These are phyloP conservation scores for Colletotrichum sp. DNA, from an alignment of 2,329 filamentous ascomycete genomes.

Conservation along the genomic window DNA sequence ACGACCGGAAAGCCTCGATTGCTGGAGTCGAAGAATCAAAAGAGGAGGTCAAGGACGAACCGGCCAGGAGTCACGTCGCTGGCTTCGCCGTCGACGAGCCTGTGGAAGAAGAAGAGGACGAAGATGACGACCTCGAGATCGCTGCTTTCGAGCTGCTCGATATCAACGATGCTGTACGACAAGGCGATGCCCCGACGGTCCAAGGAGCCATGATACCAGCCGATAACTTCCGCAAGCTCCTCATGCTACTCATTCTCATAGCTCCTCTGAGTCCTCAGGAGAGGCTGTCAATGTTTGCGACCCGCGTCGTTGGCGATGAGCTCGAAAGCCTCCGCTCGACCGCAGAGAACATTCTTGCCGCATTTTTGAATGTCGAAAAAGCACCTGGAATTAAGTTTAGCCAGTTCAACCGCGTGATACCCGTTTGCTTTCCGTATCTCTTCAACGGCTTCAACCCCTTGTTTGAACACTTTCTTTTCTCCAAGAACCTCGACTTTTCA, in stretches of 20 bases:
- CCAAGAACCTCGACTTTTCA: slow-evolving; percentile 71
- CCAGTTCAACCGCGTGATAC: slow-evolving; percentile 65
- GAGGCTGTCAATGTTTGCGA: slow-evolving; percentile 65
- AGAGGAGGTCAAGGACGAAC: slow-evolving; percentile 13
- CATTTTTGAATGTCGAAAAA: slow-evolving; percentile 70
- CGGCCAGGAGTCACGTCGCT: slow-evolving; percentile 23
- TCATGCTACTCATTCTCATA: slow-evolving; percentile 73
- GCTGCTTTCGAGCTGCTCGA: slow-evolving; percentile 74
- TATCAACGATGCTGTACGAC: slow-evolving; percentile 64
- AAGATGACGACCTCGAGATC: slow-evolving; percentile 69
- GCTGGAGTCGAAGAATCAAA: slow-evolving; percentile 20
- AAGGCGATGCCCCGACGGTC: slow-evolving; percentile 54
- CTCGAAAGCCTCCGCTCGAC: slow-evolving; percentile 64
- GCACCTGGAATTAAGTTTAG: slow-evolving; percentile 66
- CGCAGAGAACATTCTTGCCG: slow-evolving; percentile 68
- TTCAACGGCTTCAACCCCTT: slow-evolving; percentile 72
- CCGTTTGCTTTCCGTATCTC: slow-evolving; percentile 66
- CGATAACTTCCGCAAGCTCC: slow-evolving; percentile 73
- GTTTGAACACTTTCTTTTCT: slow-evolving; percentile 79
- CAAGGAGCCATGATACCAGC: slow-evolving; percentile 74
- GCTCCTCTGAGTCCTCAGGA: slow-evolving; percentile 71
- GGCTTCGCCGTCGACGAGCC: slow-evolving; percentile 55
- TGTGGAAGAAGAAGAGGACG: slow-evolving; percentile 50
- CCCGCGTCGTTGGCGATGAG: slow-evolving; percentile 59
- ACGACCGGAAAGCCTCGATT: slow-evolving; percentile 62